These are phyloP conservation scores for Coniella vitis DNA, from an alignment of 2,329 filamentous ascomycete species.

Conservation along the genomic window DNA sequence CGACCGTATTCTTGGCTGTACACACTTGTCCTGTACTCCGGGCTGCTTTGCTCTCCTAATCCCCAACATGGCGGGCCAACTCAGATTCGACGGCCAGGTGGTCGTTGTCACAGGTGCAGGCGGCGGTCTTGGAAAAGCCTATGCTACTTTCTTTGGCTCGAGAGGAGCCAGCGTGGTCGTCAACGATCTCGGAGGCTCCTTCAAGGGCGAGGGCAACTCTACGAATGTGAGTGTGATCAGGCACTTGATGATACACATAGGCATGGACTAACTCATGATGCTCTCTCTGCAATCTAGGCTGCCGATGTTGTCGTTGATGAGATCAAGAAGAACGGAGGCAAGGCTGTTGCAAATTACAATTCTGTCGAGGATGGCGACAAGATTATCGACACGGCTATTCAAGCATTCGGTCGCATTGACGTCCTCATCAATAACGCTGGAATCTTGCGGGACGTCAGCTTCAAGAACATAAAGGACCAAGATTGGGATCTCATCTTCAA, in stretches of 20 bases:
- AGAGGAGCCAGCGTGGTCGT: conserved; percentile 74
- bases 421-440: conserved; percentile 97
- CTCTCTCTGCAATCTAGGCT: conserved; percentile 45
- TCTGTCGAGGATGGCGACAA: conserved; percentile 85
- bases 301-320: conserved; percentile 78
- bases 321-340: conserved; percentile 82
- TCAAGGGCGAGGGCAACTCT: conserved; percentile 85
- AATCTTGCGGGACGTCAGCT: conserved; percentile 89
- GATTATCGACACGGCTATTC: conserved; percentile 85
- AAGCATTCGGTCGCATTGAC: conserved; percentile 80
- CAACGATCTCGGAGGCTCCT: conserved; percentile 89
- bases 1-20: background rate
- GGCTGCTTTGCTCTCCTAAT: too few relatives aligned
- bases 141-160: conserved; percentile 83
- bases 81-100: conserved; percentile 82
- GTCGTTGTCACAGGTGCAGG: conserved; percentile 84
- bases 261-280: background rate
- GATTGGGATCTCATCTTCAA: conserved; percentile 95
- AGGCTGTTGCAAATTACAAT: conserved; percentile 97
- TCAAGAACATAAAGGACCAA: conserved; percentile 96
- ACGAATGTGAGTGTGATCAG: conserved; percentile 57
- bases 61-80: conserved; percentile 49
- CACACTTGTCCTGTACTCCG: background rate
- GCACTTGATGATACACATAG: too few relatives aligned
- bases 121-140: conserved; percentile 74